Conservation (phyloP, 2,329 filamentous ascomycete genomes). For the Stagonosporopsis chrysanthemi region DNA sequence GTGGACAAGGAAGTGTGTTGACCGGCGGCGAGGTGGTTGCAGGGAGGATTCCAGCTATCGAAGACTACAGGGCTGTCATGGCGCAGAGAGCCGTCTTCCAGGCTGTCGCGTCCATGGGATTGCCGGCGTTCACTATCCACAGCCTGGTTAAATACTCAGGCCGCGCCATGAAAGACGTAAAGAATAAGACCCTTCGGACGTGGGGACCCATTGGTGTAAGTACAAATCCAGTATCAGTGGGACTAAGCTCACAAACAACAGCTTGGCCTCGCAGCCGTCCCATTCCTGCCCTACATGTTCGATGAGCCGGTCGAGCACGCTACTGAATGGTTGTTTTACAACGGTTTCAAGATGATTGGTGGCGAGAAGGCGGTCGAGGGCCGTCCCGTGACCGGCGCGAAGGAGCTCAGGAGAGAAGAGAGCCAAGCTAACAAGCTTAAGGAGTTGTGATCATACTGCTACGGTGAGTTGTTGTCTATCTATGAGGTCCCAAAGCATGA, state of each 20-base stretch:
- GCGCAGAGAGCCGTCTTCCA: slow-evolving; percentile 91
- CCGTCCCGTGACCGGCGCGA: slow-evolving; percentile 48
- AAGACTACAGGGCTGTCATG: slow-evolving; percentile 93
- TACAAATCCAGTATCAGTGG: slow-evolving; percentile 11
- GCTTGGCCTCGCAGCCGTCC: slow-evolving; percentile 72
- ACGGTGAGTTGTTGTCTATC: background rate
- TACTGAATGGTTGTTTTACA: slow-evolving; percentile 90
- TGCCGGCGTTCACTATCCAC: slow-evolving; percentile 94
- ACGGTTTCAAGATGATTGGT: slow-evolving; percentile 76
- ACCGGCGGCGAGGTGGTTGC: slow-evolving; percentile 40
- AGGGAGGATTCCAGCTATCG: slow-evolving; percentile 71
- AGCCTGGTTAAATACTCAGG: slow-evolving; percentile 91
- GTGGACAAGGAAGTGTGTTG: slow-evolving; percentile 25
- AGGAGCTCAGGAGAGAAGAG: slow-evolving; percentile 47
- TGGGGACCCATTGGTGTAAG: slow-evolving; percentile 92
- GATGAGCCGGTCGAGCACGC: slow-evolving; percentile 92
- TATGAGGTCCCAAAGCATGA: background rate
- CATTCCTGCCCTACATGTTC: slow-evolving; percentile 83
- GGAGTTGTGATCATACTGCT: slow-evolving; percentile 45
- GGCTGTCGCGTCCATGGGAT: slow-evolving; percentile 86
- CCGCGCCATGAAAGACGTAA: slow-evolving; percentile 79
- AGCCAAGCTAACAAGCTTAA: slow-evolving; percentile 46
- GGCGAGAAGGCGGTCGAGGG: slow-evolving; percentile 65
- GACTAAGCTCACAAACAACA: slow-evolving; percentile 37
- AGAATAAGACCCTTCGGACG: slow-evolving; percentile 77